phyloP scores from a whole-genome alignment of 2,329 filamentous ascomycete genomes.

The Sporothrix globosa region DNA sequence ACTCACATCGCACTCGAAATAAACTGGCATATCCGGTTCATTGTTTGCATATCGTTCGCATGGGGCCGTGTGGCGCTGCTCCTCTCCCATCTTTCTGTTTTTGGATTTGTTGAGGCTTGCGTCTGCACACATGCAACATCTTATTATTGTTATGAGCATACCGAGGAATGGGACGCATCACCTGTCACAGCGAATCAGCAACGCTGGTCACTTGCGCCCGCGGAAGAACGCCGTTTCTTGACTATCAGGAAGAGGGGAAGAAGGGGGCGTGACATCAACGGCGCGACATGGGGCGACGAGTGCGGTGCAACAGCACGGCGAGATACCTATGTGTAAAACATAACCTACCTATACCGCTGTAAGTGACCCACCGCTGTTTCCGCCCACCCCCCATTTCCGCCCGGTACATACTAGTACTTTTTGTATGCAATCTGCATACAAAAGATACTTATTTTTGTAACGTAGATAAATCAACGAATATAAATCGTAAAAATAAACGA shows the following conservation, averaged over 20 bases:
- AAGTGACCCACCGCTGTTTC: no score
- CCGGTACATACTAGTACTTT: no score
- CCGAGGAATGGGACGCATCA: constrained; percentile 9
- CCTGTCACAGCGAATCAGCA: constrained; percentile 6
- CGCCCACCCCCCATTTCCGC: no score
- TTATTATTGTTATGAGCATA: not conserved
- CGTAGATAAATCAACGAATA: no score
- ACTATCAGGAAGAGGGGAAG: not conserved
- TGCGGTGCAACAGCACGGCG: constrained; percentile 3
- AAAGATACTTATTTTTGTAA: no score
- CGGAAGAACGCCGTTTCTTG: not conserved
- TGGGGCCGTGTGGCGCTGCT: constrained; percentile 14
- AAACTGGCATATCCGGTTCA: constrained; percentile 1
- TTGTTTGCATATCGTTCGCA: constrained; percentile 13
- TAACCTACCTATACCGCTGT: not conserved
- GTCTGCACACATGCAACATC: not conserved
- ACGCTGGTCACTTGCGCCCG: not conserved
- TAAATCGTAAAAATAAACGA: no score
- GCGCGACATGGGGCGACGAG: not conserved
- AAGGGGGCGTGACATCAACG: constrained; percentile 20
- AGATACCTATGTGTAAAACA: not conserved
- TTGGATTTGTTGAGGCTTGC: constrained; percentile 19
- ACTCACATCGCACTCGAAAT: not conserved
- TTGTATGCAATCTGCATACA: no score
- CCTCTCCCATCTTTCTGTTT: not conserved